Percentiles rank a stretch among this genome's conserved stretches.
Evolutionary conservation across 306 rosid species (phyloP).

Genomic region (Cucumis melo): DNA sequence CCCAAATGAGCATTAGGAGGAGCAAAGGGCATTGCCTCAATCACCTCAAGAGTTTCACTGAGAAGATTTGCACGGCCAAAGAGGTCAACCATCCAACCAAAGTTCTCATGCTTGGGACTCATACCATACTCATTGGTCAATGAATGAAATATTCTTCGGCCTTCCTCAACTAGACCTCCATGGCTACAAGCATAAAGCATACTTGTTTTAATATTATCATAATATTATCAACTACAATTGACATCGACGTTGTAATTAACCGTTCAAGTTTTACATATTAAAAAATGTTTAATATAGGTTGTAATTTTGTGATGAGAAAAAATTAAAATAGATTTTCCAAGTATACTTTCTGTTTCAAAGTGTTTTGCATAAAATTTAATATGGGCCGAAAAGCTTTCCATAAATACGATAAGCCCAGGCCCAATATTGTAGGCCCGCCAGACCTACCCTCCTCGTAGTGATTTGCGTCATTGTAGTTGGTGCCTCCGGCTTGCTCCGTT

Average conservation of each 20-base stretch:
- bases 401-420: not conserved
- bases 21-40: slow-evolving; percentile 67
- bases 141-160: slow-evolving; percentile 37
- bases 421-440: not conserved
- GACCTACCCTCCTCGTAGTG: not conserved
- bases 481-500: not conserved
- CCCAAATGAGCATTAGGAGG: slow-evolving; percentile 83
- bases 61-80: slow-evolving; percentile 67
- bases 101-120: slow-evolving; percentile 65
- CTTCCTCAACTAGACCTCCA: slow-evolving; percentile 63
- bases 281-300: too few relatives aligned
- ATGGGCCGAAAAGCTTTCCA: not conserved
- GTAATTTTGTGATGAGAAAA: too few relatives aligned
- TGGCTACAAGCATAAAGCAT: slow-evolving; percentile 90
- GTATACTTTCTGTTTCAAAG: not conserved
- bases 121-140: slow-evolving; percentile 51
- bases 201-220: too few relatives aligned
- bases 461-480: not conserved
- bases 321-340: too few relatives aligned
- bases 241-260: too few relatives aligned
- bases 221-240: too few relatives aligned
- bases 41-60: slow-evolving; percentile 59
- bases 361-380: not conserved
- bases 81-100: slow-evolving; percentile 88
- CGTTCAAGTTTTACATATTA: too few relatives aligned